A percentile compares a stretch with the other conserved stretches of the same genome.
Conservation (phyloP, 2,329 filamentous ascomycete species). For the Pyrenophora graminea region DNA sequence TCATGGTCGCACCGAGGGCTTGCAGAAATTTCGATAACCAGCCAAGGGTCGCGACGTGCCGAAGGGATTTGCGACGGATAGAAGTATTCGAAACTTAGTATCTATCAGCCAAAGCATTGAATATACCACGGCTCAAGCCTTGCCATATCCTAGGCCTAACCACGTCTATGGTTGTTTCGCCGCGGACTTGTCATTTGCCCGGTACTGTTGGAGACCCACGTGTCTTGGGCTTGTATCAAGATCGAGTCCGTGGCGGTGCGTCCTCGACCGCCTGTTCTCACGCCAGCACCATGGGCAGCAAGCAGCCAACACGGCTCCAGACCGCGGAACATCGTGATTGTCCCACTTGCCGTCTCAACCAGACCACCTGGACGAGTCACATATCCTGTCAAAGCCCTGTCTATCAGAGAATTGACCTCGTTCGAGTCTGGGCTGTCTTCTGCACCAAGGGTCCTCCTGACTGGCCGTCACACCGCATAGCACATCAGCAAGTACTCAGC, state of each 20-base stretch:
- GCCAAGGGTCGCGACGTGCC: constrained; percentile 11
- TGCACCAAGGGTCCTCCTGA: constrained; percentile 27
- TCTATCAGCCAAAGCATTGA: background rate
- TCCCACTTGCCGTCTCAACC: constrained; percentile 40
- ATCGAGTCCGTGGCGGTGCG: constrained; percentile 27
- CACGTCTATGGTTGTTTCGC: constrained; percentile 8
- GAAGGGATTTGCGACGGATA: constrained; percentile 9
- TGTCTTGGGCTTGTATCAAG: constrained; percentile 7
- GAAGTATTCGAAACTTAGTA: constrained; percentile 8
- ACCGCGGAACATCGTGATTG: constrained; percentile 31
- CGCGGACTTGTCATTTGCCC: constrained; percentile 10
- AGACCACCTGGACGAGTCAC: constrained; percentile 26
- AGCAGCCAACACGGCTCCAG: constrained; percentile 36
- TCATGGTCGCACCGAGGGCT: constrained; percentile 9
- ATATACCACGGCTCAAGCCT: constrained; percentile 5
- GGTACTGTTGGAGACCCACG: constrained; percentile 9
- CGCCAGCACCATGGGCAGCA: constrained; percentile 21
- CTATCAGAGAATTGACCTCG: constrained; percentile 14
- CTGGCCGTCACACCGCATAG: constrained; percentile 29
- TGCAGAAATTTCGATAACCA: constrained; percentile 12
- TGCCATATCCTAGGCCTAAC: constrained; percentile 10
- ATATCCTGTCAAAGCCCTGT: constrained; percentile 20
- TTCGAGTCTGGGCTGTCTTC: constrained; percentile 25
- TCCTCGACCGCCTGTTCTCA: constrained; percentile 19
- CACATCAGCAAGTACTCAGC: constrained; percentile 22